These are phyloP conservation scores for Epichloe hybrida DNA, from an alignment of 2,329 filamentous ascomycete species.

Conservation along the genomic window DNA sequence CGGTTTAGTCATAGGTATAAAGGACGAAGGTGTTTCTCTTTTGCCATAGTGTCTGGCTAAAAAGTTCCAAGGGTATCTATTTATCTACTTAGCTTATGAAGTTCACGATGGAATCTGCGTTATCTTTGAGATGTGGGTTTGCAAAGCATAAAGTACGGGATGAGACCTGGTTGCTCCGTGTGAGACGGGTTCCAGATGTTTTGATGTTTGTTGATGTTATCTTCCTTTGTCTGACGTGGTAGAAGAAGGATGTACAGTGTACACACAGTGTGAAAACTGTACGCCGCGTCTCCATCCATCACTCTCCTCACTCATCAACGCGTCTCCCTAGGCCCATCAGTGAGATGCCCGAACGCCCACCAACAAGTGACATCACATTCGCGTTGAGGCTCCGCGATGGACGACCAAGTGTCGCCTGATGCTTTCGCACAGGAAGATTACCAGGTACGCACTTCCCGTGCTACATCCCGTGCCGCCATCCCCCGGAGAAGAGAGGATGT, in stretches of 20 bases:
- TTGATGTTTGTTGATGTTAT: too few relatives aligned
- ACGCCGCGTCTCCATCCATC: background rate
- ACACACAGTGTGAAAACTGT: background rate
- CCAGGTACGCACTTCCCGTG: slow-evolving; percentile 19
- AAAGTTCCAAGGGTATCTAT: background rate
- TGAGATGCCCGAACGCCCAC: too few relatives aligned
- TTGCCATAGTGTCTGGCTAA: background rate
- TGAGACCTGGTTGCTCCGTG: too few relatives aligned
- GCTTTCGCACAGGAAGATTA: slow-evolving; percentile 29
- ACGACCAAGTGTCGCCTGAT: slow-evolving; percentile 8
- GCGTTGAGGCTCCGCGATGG: slow-evolving; percentile 10
- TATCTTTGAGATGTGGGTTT: background rate
- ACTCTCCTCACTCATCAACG: background rate
- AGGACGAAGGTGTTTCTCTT: background rate
- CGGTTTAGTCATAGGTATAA: background rate
- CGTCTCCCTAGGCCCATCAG: background rate
- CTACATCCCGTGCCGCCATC: background rate
- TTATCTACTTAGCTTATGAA: slow-evolving; percentile 4
- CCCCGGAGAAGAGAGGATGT: too few relatives aligned
- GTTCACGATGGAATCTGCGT: slow-evolving; percentile 3
- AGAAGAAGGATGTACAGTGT: background rate
- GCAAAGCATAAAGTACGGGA: background rate
- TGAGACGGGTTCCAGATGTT: too few relatives aligned
- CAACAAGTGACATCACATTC: background rate
- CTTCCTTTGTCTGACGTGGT: too few relatives aligned